phyloP scores from a whole-genome alignment of 2,329 filamentous ascomycete genomes.

The Hymenoscyphus fraxineus region DNA sequence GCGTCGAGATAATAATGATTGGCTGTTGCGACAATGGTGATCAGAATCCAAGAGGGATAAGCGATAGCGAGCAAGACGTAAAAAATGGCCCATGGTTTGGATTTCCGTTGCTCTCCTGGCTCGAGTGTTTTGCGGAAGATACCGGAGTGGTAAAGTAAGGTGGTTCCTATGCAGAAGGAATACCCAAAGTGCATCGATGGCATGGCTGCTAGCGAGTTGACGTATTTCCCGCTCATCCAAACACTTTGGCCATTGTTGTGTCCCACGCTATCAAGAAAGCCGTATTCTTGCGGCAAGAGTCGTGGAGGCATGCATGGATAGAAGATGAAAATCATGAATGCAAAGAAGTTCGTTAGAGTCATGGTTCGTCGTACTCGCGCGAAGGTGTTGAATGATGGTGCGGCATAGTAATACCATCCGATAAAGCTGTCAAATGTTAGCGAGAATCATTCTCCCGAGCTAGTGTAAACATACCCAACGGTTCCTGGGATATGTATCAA shows the following conservation, averaged over 20 bases:
- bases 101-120: conserved; percentile 41
- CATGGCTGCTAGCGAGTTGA: conserved; percentile 50
- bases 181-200: conserved; percentile 53
- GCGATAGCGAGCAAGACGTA: conserved; percentile 41
- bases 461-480: conserved; percentile 44
- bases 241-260: conserved; percentile 47
- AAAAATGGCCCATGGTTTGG: conserved; percentile 41
- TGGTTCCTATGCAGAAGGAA: conserved; percentile 49
- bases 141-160: conserved; percentile 50
- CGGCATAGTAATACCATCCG: conserved; percentile 60
- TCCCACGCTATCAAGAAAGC: conserved; percentile 48
- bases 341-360: conserved; percentile 51
- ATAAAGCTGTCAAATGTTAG: conserved; percentile 47
- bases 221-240: conserved; percentile 48
- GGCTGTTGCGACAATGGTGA: conserved; percentile 50
- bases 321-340: conserved; percentile 49
- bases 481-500: conserved; percentile 59
- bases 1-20: conserved; percentile 55
- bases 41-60: conserved; percentile 46
- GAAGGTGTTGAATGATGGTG: conserved; percentile 46
- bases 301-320: conserved; percentile 52
- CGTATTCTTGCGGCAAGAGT: conserved; percentile 46
- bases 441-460: background rate
- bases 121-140: conserved; percentile 39
- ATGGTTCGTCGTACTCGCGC: conserved; percentile 45